A percentile compares a stretch with the other conserved stretches of the same genome.
These are phyloP conservation scores for Nelumbo lutea DNA, from an alignment of 164 flowering plant species.

Conservation along the genomic window DNA sequence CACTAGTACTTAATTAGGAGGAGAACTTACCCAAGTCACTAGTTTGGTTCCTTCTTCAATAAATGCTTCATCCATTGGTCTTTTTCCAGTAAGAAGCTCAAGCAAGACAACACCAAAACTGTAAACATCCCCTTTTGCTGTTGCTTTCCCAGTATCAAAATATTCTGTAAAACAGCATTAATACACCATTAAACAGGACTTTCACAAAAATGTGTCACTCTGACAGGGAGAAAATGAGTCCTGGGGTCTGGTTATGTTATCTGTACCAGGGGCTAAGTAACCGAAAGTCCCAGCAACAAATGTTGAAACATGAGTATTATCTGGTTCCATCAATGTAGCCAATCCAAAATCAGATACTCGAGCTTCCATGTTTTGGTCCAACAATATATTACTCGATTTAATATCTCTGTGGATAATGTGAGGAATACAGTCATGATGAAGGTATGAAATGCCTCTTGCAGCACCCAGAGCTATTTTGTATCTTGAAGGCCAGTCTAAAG, in stretches of 20 bases:
- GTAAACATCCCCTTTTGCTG: constrained; percentile 91
- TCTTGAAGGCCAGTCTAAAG: constrained; percentile 76
- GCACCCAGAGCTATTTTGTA: constrained; percentile 85
- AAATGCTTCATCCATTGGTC: constrained; percentile 78
- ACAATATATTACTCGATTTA: constrained; percentile 85
- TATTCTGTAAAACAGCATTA: constrained; percentile 50
- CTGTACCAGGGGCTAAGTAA: constrained; percentile 88
- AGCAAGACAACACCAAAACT: constrained; percentile 91
- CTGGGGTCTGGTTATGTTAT: neutral
- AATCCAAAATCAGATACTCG: constrained; percentile 88
- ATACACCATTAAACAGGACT: neutral
- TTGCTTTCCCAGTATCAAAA: constrained; percentile 90
- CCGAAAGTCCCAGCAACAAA: constrained; percentile 95
- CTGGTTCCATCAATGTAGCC: constrained; percentile 88
- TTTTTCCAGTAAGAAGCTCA: constrained; percentile 85
- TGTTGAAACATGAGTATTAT: constrained; percentile 92
- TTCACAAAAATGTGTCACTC: neutral
- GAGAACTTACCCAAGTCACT: constrained; percentile 78
- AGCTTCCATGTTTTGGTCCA: constrained; percentile 87
- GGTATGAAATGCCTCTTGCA: constrained; percentile 86
- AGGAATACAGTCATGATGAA: constrained; percentile 95
- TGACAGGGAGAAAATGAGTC: neutral
- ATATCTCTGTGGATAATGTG: constrained; percentile 95
- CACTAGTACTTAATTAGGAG: neutral
- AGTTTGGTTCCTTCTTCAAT: constrained; percentile 84